These are phyloP conservation scores for Gentiana dahurica DNA, from an alignment of 257 asterid genomes.

Conservation along the genomic window DNA sequence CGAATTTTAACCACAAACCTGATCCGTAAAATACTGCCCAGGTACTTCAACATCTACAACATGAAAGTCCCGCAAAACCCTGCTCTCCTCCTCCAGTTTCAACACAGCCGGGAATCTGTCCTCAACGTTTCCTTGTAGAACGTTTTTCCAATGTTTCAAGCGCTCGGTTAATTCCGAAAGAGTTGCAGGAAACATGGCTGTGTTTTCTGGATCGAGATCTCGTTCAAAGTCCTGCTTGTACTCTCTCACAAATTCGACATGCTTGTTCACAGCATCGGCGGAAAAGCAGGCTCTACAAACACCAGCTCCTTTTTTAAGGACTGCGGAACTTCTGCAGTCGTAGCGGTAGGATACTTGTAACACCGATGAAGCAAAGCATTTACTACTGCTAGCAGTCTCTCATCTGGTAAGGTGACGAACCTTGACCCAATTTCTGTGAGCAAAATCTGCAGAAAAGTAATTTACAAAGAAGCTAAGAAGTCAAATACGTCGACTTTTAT, in stretches of 20 bases:
- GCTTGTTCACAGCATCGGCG: conserved; percentile 98
- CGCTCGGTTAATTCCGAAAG: conserved; percentile 91
- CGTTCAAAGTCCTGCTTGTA: conserved; percentile 97
- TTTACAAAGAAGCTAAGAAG: neutral
- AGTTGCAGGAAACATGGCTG: conserved; percentile 85
- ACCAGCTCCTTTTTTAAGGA: conserved; percentile 98
- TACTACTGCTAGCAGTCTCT: conserved; percentile 94
- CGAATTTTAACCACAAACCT: conserved; percentile 30
- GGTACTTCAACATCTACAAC: conserved; percentile 99
- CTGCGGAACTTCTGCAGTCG: conserved; percentile 98
- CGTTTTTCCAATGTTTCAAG: conserved; percentile 94
- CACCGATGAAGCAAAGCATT: conserved; percentile 99
- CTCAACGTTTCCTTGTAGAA: conserved; percentile 92
- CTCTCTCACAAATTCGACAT: conserved; percentile 93
- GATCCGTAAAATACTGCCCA: conserved; percentile 93
- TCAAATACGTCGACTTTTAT: neutral
- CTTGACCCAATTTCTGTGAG: conserved; percentile 96
- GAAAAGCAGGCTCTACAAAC: conserved; percentile 99
- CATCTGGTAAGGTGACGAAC: conserved; percentile 97
- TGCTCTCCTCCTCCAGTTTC: conserved; percentile 97
- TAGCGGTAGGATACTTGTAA: conserved; percentile 96
- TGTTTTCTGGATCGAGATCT: conserved; percentile 97
- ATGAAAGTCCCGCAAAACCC: conserved; percentile 90
- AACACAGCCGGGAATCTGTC: conserved; percentile 95
- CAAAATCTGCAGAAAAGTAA: conserved; percentile 41